A percentile compares a stretch with the other conserved stretches of the same genome.
These are phyloP conservation scores for Aspergillus tubingensis DNA, from an alignment of 2,329 filamentous ascomycete species.

Conservation along the genomic window DNA sequence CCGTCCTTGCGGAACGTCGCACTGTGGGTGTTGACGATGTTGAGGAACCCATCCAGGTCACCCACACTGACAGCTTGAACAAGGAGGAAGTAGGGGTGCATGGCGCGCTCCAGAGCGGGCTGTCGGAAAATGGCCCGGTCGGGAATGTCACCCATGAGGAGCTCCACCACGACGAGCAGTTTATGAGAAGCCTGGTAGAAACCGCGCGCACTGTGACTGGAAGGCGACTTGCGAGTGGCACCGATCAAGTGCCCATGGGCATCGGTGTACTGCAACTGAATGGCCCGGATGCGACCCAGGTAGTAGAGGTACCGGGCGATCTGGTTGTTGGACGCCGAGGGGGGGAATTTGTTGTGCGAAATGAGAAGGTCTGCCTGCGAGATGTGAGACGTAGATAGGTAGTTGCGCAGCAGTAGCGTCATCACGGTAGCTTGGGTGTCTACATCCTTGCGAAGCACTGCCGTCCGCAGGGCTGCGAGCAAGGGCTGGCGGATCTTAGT, in stretches of 20 bases:
- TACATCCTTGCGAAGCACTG: slow-evolving; percentile 94
- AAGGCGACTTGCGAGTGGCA: slow-evolving; percentile 92
- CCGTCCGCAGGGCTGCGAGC: slow-evolving; percentile 84
- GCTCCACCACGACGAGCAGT: slow-evolving; percentile 91
- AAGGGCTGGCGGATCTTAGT: slow-evolving; percentile 84
- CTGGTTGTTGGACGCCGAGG: slow-evolving; percentile 95
- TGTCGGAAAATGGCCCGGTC: slow-evolving; percentile 93
- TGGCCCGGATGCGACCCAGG: slow-evolving; percentile 90
- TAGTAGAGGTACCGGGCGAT: slow-evolving; percentile 98
- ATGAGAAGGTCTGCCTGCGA: slow-evolving; percentile 94
- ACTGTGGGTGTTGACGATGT: slow-evolving; percentile 76
- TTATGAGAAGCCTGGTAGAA: slow-evolving; percentile 97
- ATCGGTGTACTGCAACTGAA: slow-evolving; percentile 95
- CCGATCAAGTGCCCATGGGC: slow-evolving; percentile 92
- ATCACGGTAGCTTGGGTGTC: slow-evolving; percentile 98
- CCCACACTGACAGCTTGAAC: slow-evolving; percentile 96
- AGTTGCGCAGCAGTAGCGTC: slow-evolving; percentile 91
- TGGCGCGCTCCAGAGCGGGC: slow-evolving; percentile 77
- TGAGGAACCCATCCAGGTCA: slow-evolving; percentile 90
- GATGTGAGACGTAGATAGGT: slow-evolving; percentile 94
- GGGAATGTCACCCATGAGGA: slow-evolving; percentile 98
- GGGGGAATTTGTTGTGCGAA: slow-evolving; percentile 91
- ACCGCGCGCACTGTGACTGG: slow-evolving; percentile 82
- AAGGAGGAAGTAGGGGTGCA: slow-evolving; percentile 90
- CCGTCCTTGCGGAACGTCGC: slow-evolving; percentile 88